Conservation (phyloP, 768 basidiomycete species). For the Agaricus bisporus region DNA sequence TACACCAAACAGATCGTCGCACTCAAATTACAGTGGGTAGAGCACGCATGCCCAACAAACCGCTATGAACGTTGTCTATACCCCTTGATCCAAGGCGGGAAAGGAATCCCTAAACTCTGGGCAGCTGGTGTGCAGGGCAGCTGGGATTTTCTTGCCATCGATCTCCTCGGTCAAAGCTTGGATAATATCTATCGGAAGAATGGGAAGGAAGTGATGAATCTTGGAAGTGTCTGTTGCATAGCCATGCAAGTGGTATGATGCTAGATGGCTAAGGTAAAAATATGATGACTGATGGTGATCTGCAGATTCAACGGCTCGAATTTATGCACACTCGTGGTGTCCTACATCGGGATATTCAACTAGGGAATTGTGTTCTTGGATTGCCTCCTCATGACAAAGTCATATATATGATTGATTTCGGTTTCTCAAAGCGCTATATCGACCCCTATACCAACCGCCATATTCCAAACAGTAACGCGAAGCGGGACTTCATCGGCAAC, state of each 20-base stretch:
- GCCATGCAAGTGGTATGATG: conserved; percentile 69
- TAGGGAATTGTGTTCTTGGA: conserved; percentile 72
- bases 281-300: neutral
- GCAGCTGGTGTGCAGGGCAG: conserved; percentile 49
- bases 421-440: conserved; percentile 75
- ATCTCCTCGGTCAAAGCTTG: conserved; percentile 64
- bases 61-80: conserved; percentile 64
- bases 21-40: conserved; percentile 63
- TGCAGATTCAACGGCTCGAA: conserved; percentile 63
- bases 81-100: conserved; percentile 62
- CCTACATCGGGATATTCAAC: conserved; percentile 73
- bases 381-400: conserved; percentile 47
- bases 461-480: conserved; percentile 60
- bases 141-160: conserved; percentile 75
- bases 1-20: conserved; percentile 57
- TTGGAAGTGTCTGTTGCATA: conserved; percentile 67
- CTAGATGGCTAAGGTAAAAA: neutral
- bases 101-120: conserved; percentile 71
- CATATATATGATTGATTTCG: conserved; percentile 84
- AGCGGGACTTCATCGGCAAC: conserved; percentile 76
- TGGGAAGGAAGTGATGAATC: conserved; percentile 55
- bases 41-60: conserved; percentile 76
- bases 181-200: conserved; percentile 54
- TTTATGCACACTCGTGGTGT: conserved; percentile 72
- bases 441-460: conserved; percentile 61